phyloP scores from a whole-genome alignment of 805 yeast species.

The Wickerhamiella hasegawae region DNA sequence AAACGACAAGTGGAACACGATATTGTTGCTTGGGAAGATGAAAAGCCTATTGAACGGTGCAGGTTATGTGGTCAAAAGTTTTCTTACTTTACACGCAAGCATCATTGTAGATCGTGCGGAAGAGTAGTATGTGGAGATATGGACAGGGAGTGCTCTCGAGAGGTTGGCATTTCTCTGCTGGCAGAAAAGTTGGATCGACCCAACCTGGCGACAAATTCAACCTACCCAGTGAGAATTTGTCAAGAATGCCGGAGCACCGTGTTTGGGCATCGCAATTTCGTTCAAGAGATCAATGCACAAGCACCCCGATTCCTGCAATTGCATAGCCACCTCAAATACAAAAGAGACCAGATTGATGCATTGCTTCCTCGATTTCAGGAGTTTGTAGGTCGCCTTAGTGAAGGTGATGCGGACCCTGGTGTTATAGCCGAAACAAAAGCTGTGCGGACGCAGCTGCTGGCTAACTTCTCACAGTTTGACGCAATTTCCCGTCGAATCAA shows the following conservation, averaged over 20 bases:
- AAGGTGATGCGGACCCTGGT: slow-evolving; percentile 14
- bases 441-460: slow-evolving; percentile 31
- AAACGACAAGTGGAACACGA: slow-evolving; percentile 32
- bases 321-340: slow-evolving; percentile 27
- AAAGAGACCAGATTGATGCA: slow-evolving; percentile 24
- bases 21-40: slow-evolving; percentile 54
- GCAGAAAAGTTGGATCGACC: slow-evolving; percentile 16
- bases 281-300: slow-evolving; percentile 24
- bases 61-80: slow-evolving; percentile 46
- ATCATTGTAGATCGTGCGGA: slow-evolving; percentile 90
- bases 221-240: slow-evolving; percentile 41
- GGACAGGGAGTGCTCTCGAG: slow-evolving; percentile 51
- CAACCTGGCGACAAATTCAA: slow-evolving; percentile 2
- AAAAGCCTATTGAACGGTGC: slow-evolving; percentile 34
- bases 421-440: slow-evolving; percentile 5
- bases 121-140: slow-evolving; percentile 57
- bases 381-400: slow-evolving; percentile 22
- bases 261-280: slow-evolving; percentile 37
- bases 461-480: slow-evolving; percentile 37
- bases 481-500: slow-evolving; percentile 30
- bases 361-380: slow-evolving; percentile 30
- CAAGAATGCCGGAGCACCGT: slow-evolving; percentile 47
- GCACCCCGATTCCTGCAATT: slow-evolving; percentile 26
- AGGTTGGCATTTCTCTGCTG: slow-evolving; percentile 35
- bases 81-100: slow-evolving; percentile 47